These are phyloP conservation scores for Mycogone perniciosa DNA, from an alignment of 2,329 filamentous ascomycete genomes.

Conservation along the genomic window DNA sequence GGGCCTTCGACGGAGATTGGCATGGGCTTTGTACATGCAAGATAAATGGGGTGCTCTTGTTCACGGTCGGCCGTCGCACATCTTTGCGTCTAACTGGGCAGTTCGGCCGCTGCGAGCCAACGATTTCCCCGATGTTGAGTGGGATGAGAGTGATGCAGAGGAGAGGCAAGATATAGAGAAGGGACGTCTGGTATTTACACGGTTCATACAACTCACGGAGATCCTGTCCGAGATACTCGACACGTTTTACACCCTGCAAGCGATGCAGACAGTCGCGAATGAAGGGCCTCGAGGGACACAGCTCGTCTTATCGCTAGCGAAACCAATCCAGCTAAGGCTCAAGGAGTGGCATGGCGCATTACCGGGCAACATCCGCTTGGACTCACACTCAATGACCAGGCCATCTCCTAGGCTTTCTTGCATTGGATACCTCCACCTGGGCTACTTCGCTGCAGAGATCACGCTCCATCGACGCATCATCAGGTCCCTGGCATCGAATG, in stretches of 20 bases:
- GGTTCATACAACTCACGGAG: conserved; percentile 68
- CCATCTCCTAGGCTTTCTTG: conserved; percentile 46
- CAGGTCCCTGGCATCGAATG: conserved; percentile 56
- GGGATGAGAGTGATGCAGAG: conserved; percentile 54
- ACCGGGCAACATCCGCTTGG: conserved; percentile 60
- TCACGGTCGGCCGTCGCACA: conserved; percentile 78
- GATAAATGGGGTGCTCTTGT: conserved; percentile 86
- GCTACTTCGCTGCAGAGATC: conserved; percentile 91
- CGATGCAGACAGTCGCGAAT: conserved; percentile 61
- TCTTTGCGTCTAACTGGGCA: conserved; percentile 65
- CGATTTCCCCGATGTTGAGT: conserved; percentile 69
- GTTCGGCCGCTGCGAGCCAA: conserved; percentile 58
- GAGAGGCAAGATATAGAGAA: conserved; percentile 60
- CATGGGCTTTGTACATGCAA: conserved; percentile 91
- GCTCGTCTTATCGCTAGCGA: conserved; percentile 66
- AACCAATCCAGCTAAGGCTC: conserved; percentile 74
- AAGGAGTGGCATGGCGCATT: conserved; percentile 75
- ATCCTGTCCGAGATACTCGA: conserved; percentile 76
- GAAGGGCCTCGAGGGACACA: conserved; percentile 66
- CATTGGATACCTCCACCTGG: conserved; percentile 76
- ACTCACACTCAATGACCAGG: conserved; percentile 39
- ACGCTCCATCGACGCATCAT: conserved; percentile 88
- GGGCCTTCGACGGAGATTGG: conserved; percentile 74
- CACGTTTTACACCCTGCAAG: conserved; percentile 73
- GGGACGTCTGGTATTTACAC: conserved; percentile 63